Base-by-base conservation (phyloP, 371 early-diverging fungal species). In the Mucor piriformis region DNA sequence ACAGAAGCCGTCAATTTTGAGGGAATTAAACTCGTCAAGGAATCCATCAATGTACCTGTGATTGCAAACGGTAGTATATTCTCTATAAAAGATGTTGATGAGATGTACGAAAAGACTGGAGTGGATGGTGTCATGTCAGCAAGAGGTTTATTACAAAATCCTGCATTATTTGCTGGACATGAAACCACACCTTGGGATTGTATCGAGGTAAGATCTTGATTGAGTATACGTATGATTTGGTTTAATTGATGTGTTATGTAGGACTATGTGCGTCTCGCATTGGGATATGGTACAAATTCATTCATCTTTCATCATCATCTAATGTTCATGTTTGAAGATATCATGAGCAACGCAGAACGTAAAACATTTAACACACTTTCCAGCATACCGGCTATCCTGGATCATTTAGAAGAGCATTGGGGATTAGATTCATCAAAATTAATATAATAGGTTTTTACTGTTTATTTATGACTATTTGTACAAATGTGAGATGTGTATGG, bases 251-350 rank as follows among this genome's bases (percentile, higher is more conserved):
- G 20, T 3, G 7, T 40, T 33, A 27, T 8, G 5, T 78, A 88
- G 79, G 80, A 84, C 34, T 97, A 91, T 66, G 83, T 94, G 20
- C 82, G 86, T 16, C 51, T 87, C 18, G 89, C 90, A 0, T 48
- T 96, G 0, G 89, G 83, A 0, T 95, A 92, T 65, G 95, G 96
- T 29, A 90, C 95, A 16, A 88, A 86, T 38, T 79, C 82, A 3
- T 91, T 90, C 60, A 93, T 97, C 44, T 85, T 94, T 57, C 96
- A 95, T 54, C 95, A 95, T 63, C 98, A 97, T 65, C 59, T 97
- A 27, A 94, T 94, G 93, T 96, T 80, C 74, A 96, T 96, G 96
- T 79, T 94, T 61, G 96, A 96, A 55, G 81, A 81, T 42, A 58
- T 82, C n/a, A 95, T 95, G 95, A 86, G 88, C 62, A 86, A 83